Evolutionary conservation across 768 basidiomycete species (phyloP).

Genomic region (Multifurca ochricompacta): DNA sequence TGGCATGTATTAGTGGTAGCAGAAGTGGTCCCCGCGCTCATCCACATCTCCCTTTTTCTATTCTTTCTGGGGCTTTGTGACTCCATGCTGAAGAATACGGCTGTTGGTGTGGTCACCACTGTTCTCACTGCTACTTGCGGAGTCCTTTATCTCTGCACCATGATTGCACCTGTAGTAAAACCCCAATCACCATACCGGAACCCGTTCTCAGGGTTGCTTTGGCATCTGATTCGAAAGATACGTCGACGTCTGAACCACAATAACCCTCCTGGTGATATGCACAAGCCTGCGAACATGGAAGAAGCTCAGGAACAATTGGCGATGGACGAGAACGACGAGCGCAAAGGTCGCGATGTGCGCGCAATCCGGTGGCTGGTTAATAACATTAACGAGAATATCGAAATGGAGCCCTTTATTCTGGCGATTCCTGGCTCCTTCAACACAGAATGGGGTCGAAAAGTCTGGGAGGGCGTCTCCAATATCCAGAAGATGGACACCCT

Average conservation of each 20-base stretch:
- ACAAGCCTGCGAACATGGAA: background rate
- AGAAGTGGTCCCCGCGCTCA: background rate
- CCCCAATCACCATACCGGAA: background rate
- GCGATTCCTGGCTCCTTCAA: background rate
- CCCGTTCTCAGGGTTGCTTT: background rate
- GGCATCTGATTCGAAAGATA: background rate
- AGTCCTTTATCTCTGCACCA: background rate
- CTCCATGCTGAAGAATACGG: background rate
- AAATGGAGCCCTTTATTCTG: background rate
- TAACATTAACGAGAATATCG: background rate
- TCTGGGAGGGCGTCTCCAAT: background rate
- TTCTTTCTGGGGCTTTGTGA: background rate
- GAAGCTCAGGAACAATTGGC: background rate
- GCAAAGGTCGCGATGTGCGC: background rate
- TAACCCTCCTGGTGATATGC: background rate
- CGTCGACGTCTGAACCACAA: accelerated
- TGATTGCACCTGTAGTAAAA: background rate
- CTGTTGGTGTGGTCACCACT: background rate
- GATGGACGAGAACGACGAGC: background rate
- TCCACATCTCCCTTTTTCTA: background rate
- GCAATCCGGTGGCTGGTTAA: background rate
- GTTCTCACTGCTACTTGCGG: background rate
- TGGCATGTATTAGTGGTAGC: background rate
- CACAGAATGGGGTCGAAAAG: background rate
- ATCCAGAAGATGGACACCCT: too few relatives aligned